Evolutionary conservation across 208 protist species (phyloP).

Genomic region (Acanthamoeba triangularis): DNA sequence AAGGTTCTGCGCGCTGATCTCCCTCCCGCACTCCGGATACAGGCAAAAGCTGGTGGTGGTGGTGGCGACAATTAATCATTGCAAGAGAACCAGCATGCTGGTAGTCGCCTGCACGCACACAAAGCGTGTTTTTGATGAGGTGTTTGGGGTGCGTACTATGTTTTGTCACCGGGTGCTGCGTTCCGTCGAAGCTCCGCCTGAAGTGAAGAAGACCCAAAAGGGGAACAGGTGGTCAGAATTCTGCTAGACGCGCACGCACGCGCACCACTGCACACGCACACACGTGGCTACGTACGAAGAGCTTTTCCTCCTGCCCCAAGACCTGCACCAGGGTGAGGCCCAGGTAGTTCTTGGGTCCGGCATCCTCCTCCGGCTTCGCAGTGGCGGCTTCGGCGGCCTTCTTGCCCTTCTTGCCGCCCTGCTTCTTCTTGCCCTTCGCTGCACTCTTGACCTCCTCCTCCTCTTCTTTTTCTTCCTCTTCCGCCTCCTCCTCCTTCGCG

Average conservation of each 20-base stretch:
- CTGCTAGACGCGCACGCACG: too few species aligned
- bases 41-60: not conserved
- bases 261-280: too few species aligned
- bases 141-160: slow-evolving; percentile 8
- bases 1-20: slow-evolving; percentile 44
- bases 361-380: not conserved
- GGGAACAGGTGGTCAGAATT: not conserved
- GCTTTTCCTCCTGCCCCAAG: slow-evolving; percentile 3
- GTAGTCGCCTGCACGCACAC: not conserved
- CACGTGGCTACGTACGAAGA: not conserved
- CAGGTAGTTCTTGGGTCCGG: not conserved
- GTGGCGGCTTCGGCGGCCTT: not conserved
- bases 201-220: not conserved
- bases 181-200: slow-evolving; percentile 2
- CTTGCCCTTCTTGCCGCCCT: not conserved
- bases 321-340: slow-evolving; percentile 47
- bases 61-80: too few species aligned
- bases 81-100: too few species aligned
- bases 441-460: not conserved
- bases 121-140: not conserved
- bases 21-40: slow-evolving; percentile 39
- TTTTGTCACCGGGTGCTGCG: not conserved
- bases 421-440: not conserved
- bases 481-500: not conserved
- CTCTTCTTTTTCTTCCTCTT: not conserved